Percentiles rank a stretch among this genome's conserved stretches.
These are phyloP conservation scores for Erodium trifolium DNA, from an alignment of 441 rosid genomes.

Conservation along the genomic window DNA sequence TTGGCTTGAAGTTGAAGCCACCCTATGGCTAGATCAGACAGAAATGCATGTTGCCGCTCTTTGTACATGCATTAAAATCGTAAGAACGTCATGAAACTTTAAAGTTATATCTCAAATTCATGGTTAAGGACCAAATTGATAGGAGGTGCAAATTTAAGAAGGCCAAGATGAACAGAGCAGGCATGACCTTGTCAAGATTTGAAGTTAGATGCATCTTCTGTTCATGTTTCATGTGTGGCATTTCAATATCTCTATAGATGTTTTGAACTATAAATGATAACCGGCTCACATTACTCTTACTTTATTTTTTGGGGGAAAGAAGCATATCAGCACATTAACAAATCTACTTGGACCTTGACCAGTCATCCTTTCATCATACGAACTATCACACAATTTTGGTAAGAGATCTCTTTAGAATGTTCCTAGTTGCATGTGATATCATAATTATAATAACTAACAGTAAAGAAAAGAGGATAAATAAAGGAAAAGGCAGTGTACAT, in stretches of 20 bases:
- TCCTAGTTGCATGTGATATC: conserved; percentile 48
- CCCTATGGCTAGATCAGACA: too few species aligned
- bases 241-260: neutral
- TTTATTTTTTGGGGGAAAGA: conserved; percentile 6
- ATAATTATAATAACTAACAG: conserved; percentile 21
- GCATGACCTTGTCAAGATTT: too few species aligned
- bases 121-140: too few species aligned
- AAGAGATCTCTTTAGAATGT: conserved; percentile 52
- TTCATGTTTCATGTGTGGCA: neutral
- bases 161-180: too few species aligned
- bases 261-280: neutral
- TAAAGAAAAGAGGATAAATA: conserved; percentile 29
- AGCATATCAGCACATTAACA: conserved; percentile 23
- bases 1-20: too few species aligned
- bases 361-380: conserved; percentile 23
- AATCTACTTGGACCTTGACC: conserved; percentile 23
- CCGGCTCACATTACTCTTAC: conserved; percentile 16
- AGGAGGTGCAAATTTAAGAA: too few species aligned
- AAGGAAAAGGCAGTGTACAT: conserved; percentile 33
- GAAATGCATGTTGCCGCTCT: too few species aligned
- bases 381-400: conserved; percentile 18
- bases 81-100: too few species aligned
- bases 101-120: too few species aligned
- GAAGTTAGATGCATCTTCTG: neutral
- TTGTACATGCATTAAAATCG: too few species aligned